phyloP scores from a whole-genome alignment of 768 basidiomycete species.

The Rhodotorula kratochvilovae region DNA sequence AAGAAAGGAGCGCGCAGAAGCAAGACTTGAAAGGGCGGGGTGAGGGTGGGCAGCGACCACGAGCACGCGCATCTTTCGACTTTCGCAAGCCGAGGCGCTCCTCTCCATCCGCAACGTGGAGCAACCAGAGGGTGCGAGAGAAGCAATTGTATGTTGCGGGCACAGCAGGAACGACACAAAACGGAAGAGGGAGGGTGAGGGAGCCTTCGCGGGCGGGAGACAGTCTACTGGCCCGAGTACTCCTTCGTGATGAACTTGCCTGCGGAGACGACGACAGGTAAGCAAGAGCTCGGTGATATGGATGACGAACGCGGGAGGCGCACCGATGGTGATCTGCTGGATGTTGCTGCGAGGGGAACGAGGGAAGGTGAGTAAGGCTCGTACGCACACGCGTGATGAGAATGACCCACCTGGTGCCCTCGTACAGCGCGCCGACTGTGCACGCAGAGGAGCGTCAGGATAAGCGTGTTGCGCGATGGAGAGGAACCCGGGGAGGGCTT shows the following conservation, averaged over 20 bases:
- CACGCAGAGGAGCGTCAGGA: not conserved
- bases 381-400: conserved; percentile 4
- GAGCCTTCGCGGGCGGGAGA: too few species aligned
- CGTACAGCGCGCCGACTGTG: conserved; percentile 48
- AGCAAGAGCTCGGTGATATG: conserved; percentile 40
- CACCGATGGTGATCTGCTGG: conserved; percentile 80
- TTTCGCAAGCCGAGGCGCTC: too few species aligned
- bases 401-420: conserved; percentile 33
- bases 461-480: not conserved
- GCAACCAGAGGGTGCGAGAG: too few species aligned
- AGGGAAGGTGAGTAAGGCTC: not conserved
- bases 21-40: too few species aligned
- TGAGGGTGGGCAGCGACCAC: too few species aligned
- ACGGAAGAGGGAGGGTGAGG: too few species aligned
- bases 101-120: too few species aligned
- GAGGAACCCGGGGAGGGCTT: too few species aligned
- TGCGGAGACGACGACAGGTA: not conserved
- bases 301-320: conserved; percentile 7
- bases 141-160: too few species aligned
- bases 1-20: too few species aligned
- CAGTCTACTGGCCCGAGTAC: not conserved
- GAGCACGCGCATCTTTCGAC: too few species aligned
- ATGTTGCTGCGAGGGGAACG: conserved; percentile 89
- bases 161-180: too few species aligned
- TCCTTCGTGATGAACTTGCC: conserved; percentile 36